Conservation (phyloP, 129 eudicot species). For the carrot (Daucus carota) region DH1_v3.0 NC_030381.2:50042001-50042500, state of each 20-base stretch:
- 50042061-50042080: background rate
- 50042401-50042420: constrained; percentile 90
- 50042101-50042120: too few relatives aligned
- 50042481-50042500: constrained; percentile 68
- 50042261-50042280: constrained; percentile 77
- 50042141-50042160: background rate
- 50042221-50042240: constrained; percentile 80
- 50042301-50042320: constrained; percentile 87
- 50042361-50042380: constrained; percentile 99
- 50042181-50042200: constrained; percentile 66
- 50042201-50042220: constrained; percentile 79
- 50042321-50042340: constrained; percentile 86
- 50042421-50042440: constrained; percentile 91
- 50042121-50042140: background rate
- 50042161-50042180: constrained; percentile 16
- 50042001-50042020: constrained; percentile 66
- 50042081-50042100: background rate
- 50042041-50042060: background rate
- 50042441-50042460: constrained; percentile 66
- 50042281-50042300: constrained; percentile 96
- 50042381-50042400: constrained; percentile 91
- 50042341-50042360: constrained; percentile 83
- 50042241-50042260: constrained; percentile 51
- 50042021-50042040: background rate
- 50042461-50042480: constrained; percentile 63